These are phyloP conservation scores for Epichloe bromicola DNA, from an alignment of 2,329 filamentous ascomycete species.

Conservation along the genomic window DNA sequence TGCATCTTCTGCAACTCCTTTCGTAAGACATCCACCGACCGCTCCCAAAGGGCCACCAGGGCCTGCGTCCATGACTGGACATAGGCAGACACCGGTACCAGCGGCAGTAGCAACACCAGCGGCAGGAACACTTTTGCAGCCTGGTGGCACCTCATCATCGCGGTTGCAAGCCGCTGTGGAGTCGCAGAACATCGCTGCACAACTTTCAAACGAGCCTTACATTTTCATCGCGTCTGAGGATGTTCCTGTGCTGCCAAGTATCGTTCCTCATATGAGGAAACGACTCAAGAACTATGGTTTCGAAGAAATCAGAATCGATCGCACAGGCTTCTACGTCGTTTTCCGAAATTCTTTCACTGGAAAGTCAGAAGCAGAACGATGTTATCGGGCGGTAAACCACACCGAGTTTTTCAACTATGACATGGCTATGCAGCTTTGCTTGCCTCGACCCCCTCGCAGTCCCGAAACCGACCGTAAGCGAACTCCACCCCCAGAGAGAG, in stretches of 20 bases:
- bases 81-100: conserved; percentile 10
- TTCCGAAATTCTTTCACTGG: conserved; percentile 70
- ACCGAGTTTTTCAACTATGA: conserved; percentile 79
- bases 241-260: conserved; percentile 76
- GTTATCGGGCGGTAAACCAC: conserved; percentile 65
- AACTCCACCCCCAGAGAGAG: conserved; percentile 23
- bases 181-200: conserved; percentile 49
- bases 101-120: neutral
- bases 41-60: conserved; percentile 76
- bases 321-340: conserved; percentile 80
- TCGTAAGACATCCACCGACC: conserved; percentile 53
- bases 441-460: conserved; percentile 17
- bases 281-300: conserved; percentile 72
- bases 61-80: conserved; percentile 23
- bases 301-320: conserved; percentile 71
- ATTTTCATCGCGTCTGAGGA: conserved; percentile 79
- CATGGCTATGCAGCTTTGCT: conserved; percentile 75
- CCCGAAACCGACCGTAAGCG: conserved; percentile 16
- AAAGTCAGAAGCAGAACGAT: conserved; percentile 68
- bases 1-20: conserved; percentile 13
- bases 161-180: conserved; percentile 43
- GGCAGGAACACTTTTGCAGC: conserved; percentile 15
- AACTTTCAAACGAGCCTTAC: conserved; percentile 70
- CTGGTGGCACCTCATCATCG: conserved; percentile 13
- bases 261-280: conserved; percentile 81